phyloP scores from a whole-genome alignment of 2,329 filamentous ascomycete genomes.

The Alternaria triticimaculans region DNA sequence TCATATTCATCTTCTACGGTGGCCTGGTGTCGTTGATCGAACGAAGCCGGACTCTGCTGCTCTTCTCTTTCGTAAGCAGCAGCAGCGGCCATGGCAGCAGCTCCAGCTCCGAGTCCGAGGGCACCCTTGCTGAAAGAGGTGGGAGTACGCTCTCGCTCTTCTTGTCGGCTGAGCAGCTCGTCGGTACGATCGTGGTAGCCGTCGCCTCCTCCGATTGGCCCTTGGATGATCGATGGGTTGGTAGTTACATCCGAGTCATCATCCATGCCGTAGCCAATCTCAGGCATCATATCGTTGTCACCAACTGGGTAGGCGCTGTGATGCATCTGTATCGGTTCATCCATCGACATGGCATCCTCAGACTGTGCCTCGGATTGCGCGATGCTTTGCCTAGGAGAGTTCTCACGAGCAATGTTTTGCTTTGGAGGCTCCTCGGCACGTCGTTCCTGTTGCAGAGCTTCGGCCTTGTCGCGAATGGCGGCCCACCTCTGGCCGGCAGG shows the following conservation, averaged over 20 bases:
- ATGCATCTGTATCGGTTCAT: conserved; percentile 63
- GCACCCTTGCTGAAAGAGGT: conserved; percentile 41
- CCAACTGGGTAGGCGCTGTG: conserved; percentile 72
- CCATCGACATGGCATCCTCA: conserved; percentile 27
- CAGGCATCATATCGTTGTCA: conserved; percentile 73
- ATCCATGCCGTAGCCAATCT: conserved; percentile 71
- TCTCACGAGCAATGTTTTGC: conserved; percentile 59
- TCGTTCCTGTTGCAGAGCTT: conserved; percentile 38
- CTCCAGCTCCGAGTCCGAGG: conserved; percentile 55
- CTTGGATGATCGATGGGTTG: conserved; percentile 83
- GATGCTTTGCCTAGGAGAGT: conserved; percentile 63
- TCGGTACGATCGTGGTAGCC: conserved; percentile 52
- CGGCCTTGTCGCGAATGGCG: conserved; percentile 52
- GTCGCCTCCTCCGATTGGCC: conserved; percentile 67
- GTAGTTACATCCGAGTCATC: conserved; percentile 73
- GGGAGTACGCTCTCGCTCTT: conserved; percentile 42
- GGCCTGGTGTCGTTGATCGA: conserved; percentile 43
- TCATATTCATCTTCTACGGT: conserved; percentile 49
- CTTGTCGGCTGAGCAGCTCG: conserved; percentile 42
- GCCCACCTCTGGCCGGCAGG: conserved; percentile 45
- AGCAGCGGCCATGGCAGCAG: conserved; percentile 62
- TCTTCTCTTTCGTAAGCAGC: conserved; percentile 53
- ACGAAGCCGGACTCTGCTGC: conserved; percentile 33
- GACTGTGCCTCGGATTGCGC: conserved; percentile 58
- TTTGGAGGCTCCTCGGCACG: conserved; percentile 57